phyloP scores from a whole-genome alignment of 2,329 filamentous ascomycete species.

The Fusarium abutilonis region DNA sequence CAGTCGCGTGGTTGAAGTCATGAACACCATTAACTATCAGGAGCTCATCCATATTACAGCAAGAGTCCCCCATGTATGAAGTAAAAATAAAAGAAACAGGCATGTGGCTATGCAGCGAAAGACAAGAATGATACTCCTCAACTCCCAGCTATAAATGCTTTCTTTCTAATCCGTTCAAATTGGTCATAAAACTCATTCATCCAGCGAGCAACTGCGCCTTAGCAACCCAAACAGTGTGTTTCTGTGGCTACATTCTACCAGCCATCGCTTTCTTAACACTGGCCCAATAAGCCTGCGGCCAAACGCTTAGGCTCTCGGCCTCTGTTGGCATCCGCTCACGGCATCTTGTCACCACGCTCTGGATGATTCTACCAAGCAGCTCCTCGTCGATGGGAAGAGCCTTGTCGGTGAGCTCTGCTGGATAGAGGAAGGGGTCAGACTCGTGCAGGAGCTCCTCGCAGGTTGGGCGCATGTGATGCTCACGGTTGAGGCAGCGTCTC shows the following conservation, averaged over 20 bases:
- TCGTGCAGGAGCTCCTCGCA: constrained; percentile 69
- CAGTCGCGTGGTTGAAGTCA: constrained; percentile 15
- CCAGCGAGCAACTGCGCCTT: constrained; percentile 26
- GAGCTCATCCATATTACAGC: constrained; percentile 31
- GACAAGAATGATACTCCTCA: constrained; percentile 46
- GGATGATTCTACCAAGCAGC: constrained; percentile 68
- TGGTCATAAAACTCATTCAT: constrained; percentile 38
- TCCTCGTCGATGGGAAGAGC: constrained; percentile 71
- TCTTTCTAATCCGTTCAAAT: constrained; percentile 41
- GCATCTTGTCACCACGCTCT: constrained; percentile 69
- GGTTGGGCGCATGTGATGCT: constrained; percentile 70
- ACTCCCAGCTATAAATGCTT: constrained; percentile 47
- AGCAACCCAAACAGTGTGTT: constrained; percentile 27
- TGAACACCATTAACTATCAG: constrained; percentile 35
- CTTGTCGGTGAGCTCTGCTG: constrained; percentile 64
- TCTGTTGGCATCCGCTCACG: constrained; percentile 68
- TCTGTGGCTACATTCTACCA: constrained; percentile 43
- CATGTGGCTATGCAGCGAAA: constrained; percentile 39
- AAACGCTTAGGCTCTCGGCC: constrained; percentile 63
- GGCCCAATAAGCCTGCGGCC: constrained; percentile 70
- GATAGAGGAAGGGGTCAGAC: constrained; percentile 71
- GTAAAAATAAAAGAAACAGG: constrained; percentile 36
- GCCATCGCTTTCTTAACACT: constrained; percentile 64
- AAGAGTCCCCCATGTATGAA: constrained; percentile 23
- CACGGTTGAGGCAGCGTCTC: constrained; percentile 69